phyloP scores from a whole-genome alignment of 345 rosid genomes.

The Syzygium grande region DNA sequence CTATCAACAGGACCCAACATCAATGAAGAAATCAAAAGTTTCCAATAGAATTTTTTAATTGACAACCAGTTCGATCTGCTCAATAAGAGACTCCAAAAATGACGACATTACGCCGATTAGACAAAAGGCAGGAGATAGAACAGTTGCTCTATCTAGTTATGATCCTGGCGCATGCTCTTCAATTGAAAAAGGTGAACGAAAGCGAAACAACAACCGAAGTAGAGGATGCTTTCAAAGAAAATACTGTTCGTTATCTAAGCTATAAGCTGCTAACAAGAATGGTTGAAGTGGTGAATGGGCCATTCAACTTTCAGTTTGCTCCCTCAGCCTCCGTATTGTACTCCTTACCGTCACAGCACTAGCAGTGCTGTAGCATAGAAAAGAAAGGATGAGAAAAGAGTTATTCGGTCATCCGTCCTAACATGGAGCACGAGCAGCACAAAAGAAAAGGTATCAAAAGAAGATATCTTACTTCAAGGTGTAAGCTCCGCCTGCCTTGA shows the following conservation, averaged over 20 bases:
- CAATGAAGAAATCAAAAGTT: not conserved
- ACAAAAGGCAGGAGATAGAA: not conserved
- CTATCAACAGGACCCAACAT: not conserved
- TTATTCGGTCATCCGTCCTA: not conserved
- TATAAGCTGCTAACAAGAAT: not conserved
- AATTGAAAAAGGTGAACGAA: not conserved
- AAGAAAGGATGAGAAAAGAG: not conserved
- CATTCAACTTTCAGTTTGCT: slow-evolving; percentile 77
- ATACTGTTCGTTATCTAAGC: not conserved
- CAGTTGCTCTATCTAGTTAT: not conserved
- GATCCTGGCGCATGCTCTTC: not conserved
- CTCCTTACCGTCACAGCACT: slow-evolving; percentile 78
- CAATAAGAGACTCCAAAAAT: not conserved
- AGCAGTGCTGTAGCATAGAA: slow-evolving; percentile 5
- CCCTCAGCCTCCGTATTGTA: slow-evolving; percentile 88
- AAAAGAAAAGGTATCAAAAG: not conserved
- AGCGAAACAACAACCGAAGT: not conserved
- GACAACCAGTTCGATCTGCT: not conserved
- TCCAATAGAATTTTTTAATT: not conserved
- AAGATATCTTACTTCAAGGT: slow-evolving; percentile 56
- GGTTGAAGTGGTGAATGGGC: not conserved
- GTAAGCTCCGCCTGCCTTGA: slow-evolving; percentile 94
- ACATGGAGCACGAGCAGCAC: not conserved
- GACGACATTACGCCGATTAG: not conserved
- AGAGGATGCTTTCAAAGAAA: not conserved